phyloP scores from a whole-genome alignment of 352 stramenopile genomes.

The Nannochloropsis limnetica region DNA sequence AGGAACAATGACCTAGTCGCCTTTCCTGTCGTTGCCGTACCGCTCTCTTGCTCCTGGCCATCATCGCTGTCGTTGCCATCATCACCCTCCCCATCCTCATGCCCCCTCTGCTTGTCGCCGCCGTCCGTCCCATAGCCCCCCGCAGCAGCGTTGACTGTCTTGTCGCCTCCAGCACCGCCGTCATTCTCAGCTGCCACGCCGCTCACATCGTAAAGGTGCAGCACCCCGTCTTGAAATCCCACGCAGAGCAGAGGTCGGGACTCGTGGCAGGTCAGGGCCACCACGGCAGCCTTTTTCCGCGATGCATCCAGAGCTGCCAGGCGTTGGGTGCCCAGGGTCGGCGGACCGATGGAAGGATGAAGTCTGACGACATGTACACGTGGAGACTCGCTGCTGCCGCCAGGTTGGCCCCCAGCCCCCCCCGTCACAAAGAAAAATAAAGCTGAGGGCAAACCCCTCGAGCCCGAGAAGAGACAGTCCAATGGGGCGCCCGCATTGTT shows the following conservation, averaged over 20 bases:
- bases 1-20: background rate
- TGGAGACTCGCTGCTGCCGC: background rate
- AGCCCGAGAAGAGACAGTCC: background rate
- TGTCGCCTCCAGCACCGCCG: background rate
- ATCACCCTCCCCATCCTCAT: background rate
- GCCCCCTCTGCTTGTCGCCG: background rate
- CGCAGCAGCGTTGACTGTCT: background rate
- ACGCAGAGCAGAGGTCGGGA: constrained; percentile 13
- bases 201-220: background rate
- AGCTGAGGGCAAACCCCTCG: background rate
- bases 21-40: background rate
- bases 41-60: background rate
- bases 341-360: background rate
- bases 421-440: background rate
- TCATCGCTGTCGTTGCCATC: background rate
- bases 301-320: background rate
- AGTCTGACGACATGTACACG: constrained; percentile 1
- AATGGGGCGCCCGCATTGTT: background rate
- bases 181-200: background rate
- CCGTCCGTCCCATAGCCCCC: background rate
- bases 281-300: background rate
- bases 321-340: background rate
- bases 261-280: background rate
- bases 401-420: background rate
- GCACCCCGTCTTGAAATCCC: constrained; percentile 4